Evolutionary conservation across 805 yeast genomes (phyloP), one percentile per base, ranked within the genome.

Genomic region (Monosporozyma servazzii): DNA sequence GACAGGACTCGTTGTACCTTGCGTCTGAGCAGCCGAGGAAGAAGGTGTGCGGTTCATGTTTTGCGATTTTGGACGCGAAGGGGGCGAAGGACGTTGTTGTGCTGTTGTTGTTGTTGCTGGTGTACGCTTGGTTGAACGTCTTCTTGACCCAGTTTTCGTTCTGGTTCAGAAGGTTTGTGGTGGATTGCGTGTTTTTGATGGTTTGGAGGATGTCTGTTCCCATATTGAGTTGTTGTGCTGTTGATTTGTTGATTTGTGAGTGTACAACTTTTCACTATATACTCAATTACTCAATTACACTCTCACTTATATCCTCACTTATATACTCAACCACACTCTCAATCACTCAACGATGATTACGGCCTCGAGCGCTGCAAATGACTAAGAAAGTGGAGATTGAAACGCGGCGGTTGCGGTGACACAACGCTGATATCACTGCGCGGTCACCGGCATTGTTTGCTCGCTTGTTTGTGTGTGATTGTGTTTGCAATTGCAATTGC

Each of bases 11-110:
- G 56, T 89, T 86, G 52, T 87, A 84, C 59, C 98, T 80, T 2
- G 96, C 87, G 66, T 90, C 98, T 3, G 95, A 83, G 65, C 98
- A 90, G 3, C 96, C 96, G 54, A 90, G 84, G 90, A 96, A 89
- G 47, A 91, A 71, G 3, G 96, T 88, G 68, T 88, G 93, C 18
- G 98, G 98, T n/a, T 79, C 41, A 31, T 54, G 56, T 48, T 42
- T 51, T 2, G 51, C 25, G 1, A 39, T 42, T 97, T 3, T 95
- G 82, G 65, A 97, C 90, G 3, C 96, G 96, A 53, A 90, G 84
- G 90, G 96, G 88, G 48, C 90, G 70, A 4, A 96, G 87, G 69
- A 88, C 93, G 20, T 97, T 97, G n/a, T 79, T n/a, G 6, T 54
- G 53, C 48, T 36, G 45, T 3, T 42, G 23, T 4, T n/a, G n/a